Evolutionary conservation across 148 eudicot species (phyloP), one percentile per base, ranked within the genome.

Genomic region (Arctostaphylos glauca): DNA sequence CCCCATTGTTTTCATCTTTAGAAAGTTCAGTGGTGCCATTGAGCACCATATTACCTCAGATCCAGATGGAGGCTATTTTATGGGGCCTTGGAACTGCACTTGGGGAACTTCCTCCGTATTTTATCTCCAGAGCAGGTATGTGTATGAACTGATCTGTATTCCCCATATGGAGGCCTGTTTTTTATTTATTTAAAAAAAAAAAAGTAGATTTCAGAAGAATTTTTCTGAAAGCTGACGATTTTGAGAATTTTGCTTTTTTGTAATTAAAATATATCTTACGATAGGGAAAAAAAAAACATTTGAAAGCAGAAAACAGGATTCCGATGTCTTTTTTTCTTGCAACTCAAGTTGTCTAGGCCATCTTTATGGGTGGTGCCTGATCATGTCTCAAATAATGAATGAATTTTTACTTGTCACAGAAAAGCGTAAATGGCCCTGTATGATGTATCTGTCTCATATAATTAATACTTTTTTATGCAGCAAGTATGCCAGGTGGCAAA

Each of bases 41-140:
- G 70, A 89, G 89, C 87, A 96, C 94, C 89, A 94, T 96, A 87
- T 87, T 96, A 87, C 97, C 94, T 46, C 98, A 94, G 85, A 91
- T 96, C 72, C 99, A 96, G 84, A 84, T 96, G 78, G 99, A 96
- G 88, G 98, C 96, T 78, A 77, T 96, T 53, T 77, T 96, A 74
- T 96, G 99, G 99, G 99, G 99, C 76, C 2, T 96, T 56, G 99
- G 99, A 56, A 96, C 99, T 79, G 99, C 99, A 76, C 92, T 96
- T 80, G 99, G 99, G 56, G 99, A 96, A 88, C 98, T 96, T 84
- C 99, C 99, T 41, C 99, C 99, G 4, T 96, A 96, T 88, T 96
- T 96, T 85, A 96, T 96, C 82, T 94, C 99, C 49, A 93, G 96
- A 82, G 99, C 98, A 84, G 99, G 99, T 96, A 79, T 78, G 41